Conservation (phyloP, 2,329 filamentous ascomycete genomes). For the Colletotrichum salicis region DNA sequence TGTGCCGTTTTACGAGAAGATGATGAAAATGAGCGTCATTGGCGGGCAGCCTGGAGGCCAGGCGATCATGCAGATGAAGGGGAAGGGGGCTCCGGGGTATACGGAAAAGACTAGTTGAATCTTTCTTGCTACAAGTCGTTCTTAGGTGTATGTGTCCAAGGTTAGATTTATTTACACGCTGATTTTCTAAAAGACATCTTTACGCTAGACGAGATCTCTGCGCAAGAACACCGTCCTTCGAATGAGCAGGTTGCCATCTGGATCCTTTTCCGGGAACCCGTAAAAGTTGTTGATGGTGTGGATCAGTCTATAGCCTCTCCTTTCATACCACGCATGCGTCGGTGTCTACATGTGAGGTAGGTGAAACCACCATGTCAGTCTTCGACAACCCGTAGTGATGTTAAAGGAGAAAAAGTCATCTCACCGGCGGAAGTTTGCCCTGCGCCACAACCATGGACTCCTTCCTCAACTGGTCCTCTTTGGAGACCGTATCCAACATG, state of each 20-base stretch:
- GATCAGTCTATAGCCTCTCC: slow-evolving; percentile 42
- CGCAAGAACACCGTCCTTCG: slow-evolving; percentile 24
- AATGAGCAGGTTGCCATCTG: slow-evolving; percentile 1
- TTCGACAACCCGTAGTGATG: neutral
- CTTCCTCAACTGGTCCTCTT: slow-evolving; percentile 36
- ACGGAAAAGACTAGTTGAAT: neutral
- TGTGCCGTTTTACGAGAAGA: slow-evolving; percentile 47
- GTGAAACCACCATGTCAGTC: neutral
- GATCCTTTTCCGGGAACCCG: slow-evolving; percentile 8
- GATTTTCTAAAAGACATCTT: neutral
- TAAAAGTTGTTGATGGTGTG: slow-evolving; percentile 37
- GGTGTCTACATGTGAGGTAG: slow-evolving; percentile 33
- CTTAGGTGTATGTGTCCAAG: neutral
- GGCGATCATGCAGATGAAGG: slow-evolving; percentile 39
- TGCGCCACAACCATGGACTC: neutral
- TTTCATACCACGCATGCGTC: slow-evolving; percentile 44
- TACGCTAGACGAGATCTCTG: slow-evolving; percentile 5
- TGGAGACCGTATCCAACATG: slow-evolving; percentile 42
- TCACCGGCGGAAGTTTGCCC: neutral
- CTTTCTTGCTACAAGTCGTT: no score
- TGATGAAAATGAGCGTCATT: slow-evolving; percentile 45
- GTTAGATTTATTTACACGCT: neutral
- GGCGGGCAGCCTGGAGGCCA: slow-evolving; percentile 28
- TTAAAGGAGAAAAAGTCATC: neutral
- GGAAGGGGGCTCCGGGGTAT: slow-evolving; percentile 32